phyloP scores from a whole-genome alignment of 163 green algal genomes.

The Prototheca stagnorum region DNA sequence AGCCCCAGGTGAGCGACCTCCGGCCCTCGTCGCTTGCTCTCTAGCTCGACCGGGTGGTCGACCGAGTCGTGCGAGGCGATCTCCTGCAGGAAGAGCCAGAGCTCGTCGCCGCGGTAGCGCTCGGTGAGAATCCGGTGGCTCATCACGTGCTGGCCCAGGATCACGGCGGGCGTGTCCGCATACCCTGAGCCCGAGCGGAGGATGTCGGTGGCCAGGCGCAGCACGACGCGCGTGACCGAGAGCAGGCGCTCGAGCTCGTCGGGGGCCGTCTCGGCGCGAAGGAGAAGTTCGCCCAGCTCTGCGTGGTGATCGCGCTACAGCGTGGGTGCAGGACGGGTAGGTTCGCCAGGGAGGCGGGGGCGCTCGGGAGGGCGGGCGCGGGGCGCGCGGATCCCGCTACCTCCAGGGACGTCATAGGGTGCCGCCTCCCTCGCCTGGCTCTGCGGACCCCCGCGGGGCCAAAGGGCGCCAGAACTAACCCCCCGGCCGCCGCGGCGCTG shows the following conservation, averaged over 20 bases:
- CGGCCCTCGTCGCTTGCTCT: constrained; percentile 3
- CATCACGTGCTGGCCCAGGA: constrained; percentile 24
- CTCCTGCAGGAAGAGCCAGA: constrained; percentile 13
- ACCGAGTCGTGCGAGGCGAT: constrained; percentile 3
- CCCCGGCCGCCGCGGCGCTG: too few relatives aligned
- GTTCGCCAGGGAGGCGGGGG: too few relatives aligned
- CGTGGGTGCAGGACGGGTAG: too few relatives aligned
- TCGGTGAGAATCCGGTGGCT: constrained; percentile 8
- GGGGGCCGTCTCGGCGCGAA: neutral
- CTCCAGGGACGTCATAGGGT: too few relatives aligned
- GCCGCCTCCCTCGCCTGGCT: too few relatives aligned
- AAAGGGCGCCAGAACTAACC: too few relatives aligned
- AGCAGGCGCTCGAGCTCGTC: neutral
- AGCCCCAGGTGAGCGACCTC: neutral
- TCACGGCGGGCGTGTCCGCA: constrained; percentile 8
- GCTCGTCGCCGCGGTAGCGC: constrained; percentile 7
- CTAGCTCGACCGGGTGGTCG: neutral
- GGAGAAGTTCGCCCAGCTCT: neutral
- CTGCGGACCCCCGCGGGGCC: too few relatives aligned
- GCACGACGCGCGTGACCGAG: constrained; percentile 1
- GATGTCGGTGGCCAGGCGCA: constrained; percentile 7
- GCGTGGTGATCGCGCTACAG: neutral
- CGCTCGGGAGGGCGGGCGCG: too few relatives aligned
- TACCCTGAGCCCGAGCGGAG: constrained; percentile 8
- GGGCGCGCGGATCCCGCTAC: too few relatives aligned